phyloP scores from a whole-genome alignment of 169 alveolate genomes.

The Plasmodium fragile region DNA sequence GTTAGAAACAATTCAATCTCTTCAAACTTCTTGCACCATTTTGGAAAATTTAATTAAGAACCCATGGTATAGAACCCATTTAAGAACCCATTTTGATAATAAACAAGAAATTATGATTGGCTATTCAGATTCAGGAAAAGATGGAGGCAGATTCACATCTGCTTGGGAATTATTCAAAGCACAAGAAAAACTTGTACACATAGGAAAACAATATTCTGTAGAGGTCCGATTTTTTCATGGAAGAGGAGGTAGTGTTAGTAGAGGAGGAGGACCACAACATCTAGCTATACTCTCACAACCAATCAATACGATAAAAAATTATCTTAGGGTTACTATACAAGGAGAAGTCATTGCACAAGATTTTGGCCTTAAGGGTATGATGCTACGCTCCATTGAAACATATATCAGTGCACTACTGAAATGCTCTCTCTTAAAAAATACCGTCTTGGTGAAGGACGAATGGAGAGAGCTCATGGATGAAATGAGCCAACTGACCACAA shows the following conservation, averaged over 20 bases:
- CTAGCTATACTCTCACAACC: slow-evolving; percentile 89
- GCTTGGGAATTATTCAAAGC: slow-evolving; percentile 90
- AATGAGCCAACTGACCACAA: slow-evolving; percentile 82
- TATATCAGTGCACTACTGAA: slow-evolving; percentile 86
- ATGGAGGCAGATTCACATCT: slow-evolving; percentile 89
- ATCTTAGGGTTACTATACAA: slow-evolving; percentile 88
- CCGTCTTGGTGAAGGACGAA: slow-evolving; percentile 71
- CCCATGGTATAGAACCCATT: slow-evolving; percentile 85
- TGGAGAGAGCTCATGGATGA: slow-evolving; percentile 86
- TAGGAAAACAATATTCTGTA: slow-evolving; percentile 83
- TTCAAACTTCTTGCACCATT: slow-evolving; percentile 82
- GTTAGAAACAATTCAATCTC: slow-evolving; percentile 88
- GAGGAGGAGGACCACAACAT: slow-evolving; percentile 92
- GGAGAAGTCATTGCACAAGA: slow-evolving; percentile 86
- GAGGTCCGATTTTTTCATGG: slow-evolving; percentile 88
- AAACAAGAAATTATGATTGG: slow-evolving; percentile 90
- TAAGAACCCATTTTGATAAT: slow-evolving; percentile 78
- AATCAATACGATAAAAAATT: slow-evolving; percentile 84
- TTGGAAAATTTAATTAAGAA: slow-evolving; percentile 83
- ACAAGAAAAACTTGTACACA: slow-evolving; percentile 79
- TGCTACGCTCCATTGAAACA: slow-evolving; percentile 85
- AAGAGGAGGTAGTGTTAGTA: slow-evolving; percentile 89
- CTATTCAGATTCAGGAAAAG: slow-evolving; percentile 91
- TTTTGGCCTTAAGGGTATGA: slow-evolving; percentile 82
- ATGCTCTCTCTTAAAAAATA: slow-evolving; percentile 78